Conservation (phyloP, 2,329 filamentous ascomycete genomes). For the Trichoderma semiorbis region DNA sequence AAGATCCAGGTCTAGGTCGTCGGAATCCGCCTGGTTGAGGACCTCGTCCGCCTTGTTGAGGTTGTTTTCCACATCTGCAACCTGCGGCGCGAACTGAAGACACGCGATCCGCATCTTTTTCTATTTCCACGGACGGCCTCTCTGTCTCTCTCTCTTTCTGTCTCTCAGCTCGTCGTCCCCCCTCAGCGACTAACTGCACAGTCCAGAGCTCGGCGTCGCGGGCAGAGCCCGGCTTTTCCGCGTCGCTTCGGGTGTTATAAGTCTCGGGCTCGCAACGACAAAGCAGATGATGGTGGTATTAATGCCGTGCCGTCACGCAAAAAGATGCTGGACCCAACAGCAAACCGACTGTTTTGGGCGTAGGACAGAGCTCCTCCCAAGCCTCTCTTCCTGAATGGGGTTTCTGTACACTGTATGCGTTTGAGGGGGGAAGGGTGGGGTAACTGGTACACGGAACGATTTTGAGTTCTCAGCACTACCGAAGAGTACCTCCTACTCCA, state of each 20-base stretch:
- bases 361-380: not conserved
- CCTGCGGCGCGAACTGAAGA: constrained; percentile 67
- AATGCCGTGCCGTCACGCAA: not conserved
- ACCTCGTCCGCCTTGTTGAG: constrained; percentile 64
- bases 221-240: constrained; percentile 5
- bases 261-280: not conserved
- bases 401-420: constrained; percentile 1
- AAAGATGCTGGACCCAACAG: constrained; percentile 3
- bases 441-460: not conserved
- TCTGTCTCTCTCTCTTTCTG: not conserved
- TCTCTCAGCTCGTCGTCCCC: not conserved
- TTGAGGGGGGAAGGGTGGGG: constrained; percentile 5
- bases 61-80: constrained; percentile 69
- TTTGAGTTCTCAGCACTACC: not conserved
- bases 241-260: not conserved
- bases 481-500: not conserved
- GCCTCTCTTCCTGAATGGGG: constrained; percentile 5
- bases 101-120: constrained; percentile 63
- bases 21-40: constrained; percentile 48
- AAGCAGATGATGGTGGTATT: not conserved
- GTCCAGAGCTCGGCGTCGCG: not conserved
- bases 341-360: not conserved
- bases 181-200: not conserved
- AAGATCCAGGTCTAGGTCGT: constrained; percentile 66
- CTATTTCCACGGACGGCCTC: not conserved